Conservation (phyloP, 352 stramenopile genomes). For the Phytophthora ohioensis region DNA sequence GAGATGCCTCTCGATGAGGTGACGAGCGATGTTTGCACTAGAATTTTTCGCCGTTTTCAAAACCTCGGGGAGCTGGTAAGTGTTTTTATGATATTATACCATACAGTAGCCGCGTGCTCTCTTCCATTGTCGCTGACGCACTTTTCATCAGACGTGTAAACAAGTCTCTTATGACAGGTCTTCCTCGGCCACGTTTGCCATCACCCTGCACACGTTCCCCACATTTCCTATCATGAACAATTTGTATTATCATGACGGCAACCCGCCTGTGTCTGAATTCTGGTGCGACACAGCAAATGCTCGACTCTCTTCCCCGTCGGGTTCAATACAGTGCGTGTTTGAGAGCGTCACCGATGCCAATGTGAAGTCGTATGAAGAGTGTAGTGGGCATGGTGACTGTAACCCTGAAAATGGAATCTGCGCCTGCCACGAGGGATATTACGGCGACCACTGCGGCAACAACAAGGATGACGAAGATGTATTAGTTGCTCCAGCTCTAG, state of each 20-base stretch:
- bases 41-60: conserved; percentile 75
- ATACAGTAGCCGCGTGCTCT: too few species aligned
- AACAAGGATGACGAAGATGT: conserved; percentile 73
- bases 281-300: conserved; percentile 59
- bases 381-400: conserved; percentile 67
- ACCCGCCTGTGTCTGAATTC: conserved; percentile 62
- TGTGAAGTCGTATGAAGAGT: conserved; percentile 67
- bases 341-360: conserved; percentile 48
- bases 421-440: conserved; percentile 68
- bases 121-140: not conserved
- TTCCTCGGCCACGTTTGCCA: conserved; percentile 53
- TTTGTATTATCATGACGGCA: conserved; percentile 70
- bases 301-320: conserved; percentile 27
- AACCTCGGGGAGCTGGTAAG: conserved; percentile 70
- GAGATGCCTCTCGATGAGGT: conserved; percentile 59
- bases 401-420: conserved; percentile 61
- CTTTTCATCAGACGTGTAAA: conserved; percentile 44
- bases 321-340: conserved; percentile 53
- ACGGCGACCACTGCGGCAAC: conserved; percentile 75
- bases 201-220: conserved; percentile 73
- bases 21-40: conserved; percentile 65
- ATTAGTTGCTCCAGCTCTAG: conserved; percentile 51
- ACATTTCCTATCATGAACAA: conserved; percentile 86
- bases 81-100: not conserved
- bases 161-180: conserved; percentile 43